These are phyloP conservation scores for Mucor piriformis DNA, from an alignment of 371 early-diverging fungal species.

Conservation along the genomic window DNA sequence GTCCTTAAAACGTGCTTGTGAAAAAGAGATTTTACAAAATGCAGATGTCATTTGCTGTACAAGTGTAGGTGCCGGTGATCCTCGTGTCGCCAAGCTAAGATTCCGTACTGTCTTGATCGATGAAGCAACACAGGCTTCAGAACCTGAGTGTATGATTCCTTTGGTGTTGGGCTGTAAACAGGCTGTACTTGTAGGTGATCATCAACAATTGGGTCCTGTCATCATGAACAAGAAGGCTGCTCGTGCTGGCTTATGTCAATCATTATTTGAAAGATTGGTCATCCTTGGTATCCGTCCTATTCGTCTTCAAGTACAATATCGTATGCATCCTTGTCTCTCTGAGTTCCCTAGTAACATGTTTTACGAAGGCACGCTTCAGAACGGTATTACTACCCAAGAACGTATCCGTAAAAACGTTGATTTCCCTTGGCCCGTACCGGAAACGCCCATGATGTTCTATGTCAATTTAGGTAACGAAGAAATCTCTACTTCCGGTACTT, in stretches of 20 bases:
- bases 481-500: slow-evolving; percentile 94
- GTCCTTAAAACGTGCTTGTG: slow-evolving; percentile 77
- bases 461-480: slow-evolving; percentile 95
- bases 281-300: slow-evolving; percentile 91
- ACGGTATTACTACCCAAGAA: slow-evolving; percentile 92
- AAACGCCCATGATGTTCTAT: slow-evolving; percentile 96
- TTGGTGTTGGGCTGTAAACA: slow-evolving; percentile 94
- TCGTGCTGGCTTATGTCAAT: slow-evolving; percentile 92
- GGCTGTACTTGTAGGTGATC: slow-evolving; percentile 98
- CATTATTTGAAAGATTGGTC: slow-evolving; percentile 96
- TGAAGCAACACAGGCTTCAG: slow-evolving; percentile 98
- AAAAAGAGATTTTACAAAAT: slow-evolving; percentile 86
- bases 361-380: slow-evolving; percentile 97
- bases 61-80: slow-evolving; percentile 98
- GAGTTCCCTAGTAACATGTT: slow-evolving; percentile 99
- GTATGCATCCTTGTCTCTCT: slow-evolving; percentile 98
- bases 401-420: slow-evolving; percentile 85
- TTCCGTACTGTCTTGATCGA: slow-evolving; percentile 97
- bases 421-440: slow-evolving; percentile 95
- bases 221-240: slow-evolving; percentile 97
- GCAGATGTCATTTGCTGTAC: slow-evolving; percentile 99
- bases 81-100: slow-evolving; percentile 81
- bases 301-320: slow-evolving; percentile 97
- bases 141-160: slow-evolving; percentile 98
- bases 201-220: slow-evolving; percentile 98